A percentile compares a stretch with the other conserved stretches of the same genome.
phyloP scores from a whole-genome alignment of 257 asterid genomes.

The Solanum pinnatisectum region DNA sequence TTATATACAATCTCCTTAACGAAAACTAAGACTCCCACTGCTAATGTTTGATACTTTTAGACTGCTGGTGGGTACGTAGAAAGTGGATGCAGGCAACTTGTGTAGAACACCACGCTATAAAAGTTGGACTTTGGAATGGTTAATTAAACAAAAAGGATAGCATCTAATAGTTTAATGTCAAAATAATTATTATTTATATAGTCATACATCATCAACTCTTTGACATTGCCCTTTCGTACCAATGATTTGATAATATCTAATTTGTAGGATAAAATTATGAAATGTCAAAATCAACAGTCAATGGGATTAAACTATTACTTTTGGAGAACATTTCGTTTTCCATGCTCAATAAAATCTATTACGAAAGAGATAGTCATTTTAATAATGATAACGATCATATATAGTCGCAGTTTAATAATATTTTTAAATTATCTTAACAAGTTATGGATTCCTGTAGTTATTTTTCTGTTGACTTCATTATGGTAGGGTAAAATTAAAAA shows the following conservation, averaged over 20 bases:
- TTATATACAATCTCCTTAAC: no score
- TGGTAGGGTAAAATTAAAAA: no score
- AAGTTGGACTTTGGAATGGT: background rate
- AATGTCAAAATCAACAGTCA: background rate
- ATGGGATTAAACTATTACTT: background rate
- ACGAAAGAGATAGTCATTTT: background rate
- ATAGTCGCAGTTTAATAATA: no score
- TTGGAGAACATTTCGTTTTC: background rate
- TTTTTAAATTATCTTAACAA: no score
- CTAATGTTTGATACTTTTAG: no score
- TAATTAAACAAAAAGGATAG: background rate
- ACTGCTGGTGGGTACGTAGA: background rate
- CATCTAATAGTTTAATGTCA: background rate
- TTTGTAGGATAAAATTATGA: background rate
- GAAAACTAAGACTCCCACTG: no score
- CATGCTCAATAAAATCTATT: no score
- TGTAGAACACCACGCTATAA: background rate
- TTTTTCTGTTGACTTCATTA: no score
- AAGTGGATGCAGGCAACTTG: background rate
- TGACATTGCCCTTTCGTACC: background rate
- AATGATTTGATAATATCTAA: background rate
- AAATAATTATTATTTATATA: background rate
- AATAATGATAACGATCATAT: background rate
- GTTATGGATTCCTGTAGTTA: no score
- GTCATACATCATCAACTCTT: background rate